Evolutionary conservation across 208 protist species (phyloP).

Genomic region (Trypanosoma grayi): DNA sequence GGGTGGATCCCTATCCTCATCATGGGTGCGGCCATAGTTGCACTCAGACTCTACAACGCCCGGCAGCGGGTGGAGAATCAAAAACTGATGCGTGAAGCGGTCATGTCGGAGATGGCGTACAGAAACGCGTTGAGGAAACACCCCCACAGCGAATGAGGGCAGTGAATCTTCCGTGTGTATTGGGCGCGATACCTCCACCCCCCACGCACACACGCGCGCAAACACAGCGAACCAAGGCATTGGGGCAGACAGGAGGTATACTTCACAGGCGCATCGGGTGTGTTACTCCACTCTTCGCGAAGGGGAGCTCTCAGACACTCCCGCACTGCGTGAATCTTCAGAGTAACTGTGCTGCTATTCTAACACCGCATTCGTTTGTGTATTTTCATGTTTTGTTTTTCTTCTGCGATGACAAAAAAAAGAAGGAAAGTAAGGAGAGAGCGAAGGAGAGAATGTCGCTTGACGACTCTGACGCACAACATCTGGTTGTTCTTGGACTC

Average conservation of each 20-base stretch:
- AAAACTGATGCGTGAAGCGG: conserved; percentile 50
- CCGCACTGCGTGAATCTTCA: no score
- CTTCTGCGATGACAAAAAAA: neutral
- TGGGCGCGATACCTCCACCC: neutral
- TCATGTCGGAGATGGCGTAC: conserved; percentile 66
- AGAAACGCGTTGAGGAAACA: conserved; percentile 10
- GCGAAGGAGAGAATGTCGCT: conserved; percentile 38
- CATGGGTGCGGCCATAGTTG: conserved; percentile 70
- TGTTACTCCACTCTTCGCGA: no score
- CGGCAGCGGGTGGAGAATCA: conserved; percentile 60
- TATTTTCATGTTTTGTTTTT: conserved; percentile 18
- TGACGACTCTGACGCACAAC: conserved; percentile 4
- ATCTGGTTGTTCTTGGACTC: conserved; percentile 55
- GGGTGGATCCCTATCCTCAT: conserved; percentile 76
- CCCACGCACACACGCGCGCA: no score
- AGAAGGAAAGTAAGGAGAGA: conserved; percentile 19
- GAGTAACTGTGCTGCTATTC: no score
- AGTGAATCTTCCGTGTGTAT: neutral
- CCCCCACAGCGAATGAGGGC: neutral
- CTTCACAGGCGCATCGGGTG: neutral
- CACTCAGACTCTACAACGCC: conserved; percentile 75
- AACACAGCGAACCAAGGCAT: neutral
- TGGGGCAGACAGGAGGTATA: neutral
- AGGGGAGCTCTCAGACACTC: no score
- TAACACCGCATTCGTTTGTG: conserved; percentile 1